These are phyloP conservation scores for Cucumis cinereus DNA, from an alignment of 306 rosid species.

Conservation along the genomic window DNA sequence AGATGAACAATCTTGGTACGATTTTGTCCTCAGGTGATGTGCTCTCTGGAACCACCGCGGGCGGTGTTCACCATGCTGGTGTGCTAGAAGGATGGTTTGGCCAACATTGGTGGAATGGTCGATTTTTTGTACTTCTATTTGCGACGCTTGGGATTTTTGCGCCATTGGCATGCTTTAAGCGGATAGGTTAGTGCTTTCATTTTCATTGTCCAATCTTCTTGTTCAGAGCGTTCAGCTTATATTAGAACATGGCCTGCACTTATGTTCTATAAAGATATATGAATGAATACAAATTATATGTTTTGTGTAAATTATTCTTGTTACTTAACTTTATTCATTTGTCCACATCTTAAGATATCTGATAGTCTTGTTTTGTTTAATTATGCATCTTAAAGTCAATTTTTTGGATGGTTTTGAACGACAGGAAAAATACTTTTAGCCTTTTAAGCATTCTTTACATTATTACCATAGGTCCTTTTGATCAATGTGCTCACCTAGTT, in stretches of 20 bases:
- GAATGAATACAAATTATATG: not conserved
- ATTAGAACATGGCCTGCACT: not conserved
- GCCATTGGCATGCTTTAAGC: slow-evolving; percentile 25
- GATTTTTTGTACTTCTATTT: slow-evolving; percentile 23
- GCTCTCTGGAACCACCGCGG: slow-evolving; percentile 25
- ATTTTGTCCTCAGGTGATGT: slow-evolving; percentile 7
- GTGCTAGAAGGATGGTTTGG: slow-evolving; percentile 32
- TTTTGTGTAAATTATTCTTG: not conserved
- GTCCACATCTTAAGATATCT: not conserved
- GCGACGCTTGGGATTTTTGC: slow-evolving; percentile 16
- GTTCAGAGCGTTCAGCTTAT: not conserved
- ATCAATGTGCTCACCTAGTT: not conserved
- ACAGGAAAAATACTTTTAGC: not conserved
- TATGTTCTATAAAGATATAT: not conserved
- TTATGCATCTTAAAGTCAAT: not conserved
- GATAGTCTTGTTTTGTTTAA: not conserved
- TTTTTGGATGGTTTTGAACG: not conserved
- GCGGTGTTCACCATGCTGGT: slow-evolving; percentile 28
- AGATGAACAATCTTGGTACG: not conserved
- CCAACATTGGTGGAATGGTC: slow-evolving; percentile 35
- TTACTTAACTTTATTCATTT: not conserved
- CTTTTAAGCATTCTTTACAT: not conserved
- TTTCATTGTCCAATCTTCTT: not conserved
- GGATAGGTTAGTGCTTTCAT: slow-evolving; percentile 19
- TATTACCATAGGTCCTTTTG: not conserved